These are phyloP conservation scores for Eucalyptus pauciflora DNA, from an alignment of 345 rosid species.

Conservation along the genomic window DNA sequence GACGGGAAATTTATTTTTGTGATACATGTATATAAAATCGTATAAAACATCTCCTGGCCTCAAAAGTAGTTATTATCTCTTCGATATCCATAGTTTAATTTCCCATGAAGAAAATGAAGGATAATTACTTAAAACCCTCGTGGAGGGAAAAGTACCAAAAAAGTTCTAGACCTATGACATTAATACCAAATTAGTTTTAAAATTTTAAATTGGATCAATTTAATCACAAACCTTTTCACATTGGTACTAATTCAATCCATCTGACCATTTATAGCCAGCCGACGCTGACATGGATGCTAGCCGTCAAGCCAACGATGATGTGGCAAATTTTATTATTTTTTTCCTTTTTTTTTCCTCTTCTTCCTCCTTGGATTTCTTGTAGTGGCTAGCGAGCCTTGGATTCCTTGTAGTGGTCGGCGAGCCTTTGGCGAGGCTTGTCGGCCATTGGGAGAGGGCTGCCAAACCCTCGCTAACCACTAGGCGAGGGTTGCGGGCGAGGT, in stretches of 20 bases:
- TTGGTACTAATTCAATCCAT: fast-evolving
- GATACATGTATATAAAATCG: neutral
- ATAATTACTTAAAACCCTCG: neutral
- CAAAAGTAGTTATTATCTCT: neutral
- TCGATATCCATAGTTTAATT: neutral
- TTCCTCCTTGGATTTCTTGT: too few species aligned
- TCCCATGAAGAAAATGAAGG: neutral
- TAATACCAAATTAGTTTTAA: fast-evolving
- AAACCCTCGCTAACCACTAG: too few species aligned
- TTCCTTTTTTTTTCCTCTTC: too few species aligned
- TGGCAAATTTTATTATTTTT: too few species aligned
- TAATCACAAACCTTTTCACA: fast-evolving
- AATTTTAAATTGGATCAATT: too few species aligned
- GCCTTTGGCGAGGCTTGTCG: too few species aligned
- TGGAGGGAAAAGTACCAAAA: too few species aligned
- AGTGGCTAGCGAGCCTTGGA: too few species aligned
- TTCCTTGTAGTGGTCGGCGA: fast-evolving
- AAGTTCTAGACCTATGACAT: too few species aligned
- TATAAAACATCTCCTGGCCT: neutral
- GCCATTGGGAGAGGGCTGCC: too few species aligned
- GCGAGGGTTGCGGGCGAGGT: fast-evolving
- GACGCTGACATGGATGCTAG: fast-evolving
- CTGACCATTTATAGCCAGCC: fast-evolving
- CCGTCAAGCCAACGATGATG: too few species aligned
- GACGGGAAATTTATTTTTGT: neutral